Percentiles rank a stretch among this genome's conserved stretches.
phyloP scores from a whole-genome alignment of 1,284 basidiomycete genomes.

The Caloboletus firmus region DNA sequence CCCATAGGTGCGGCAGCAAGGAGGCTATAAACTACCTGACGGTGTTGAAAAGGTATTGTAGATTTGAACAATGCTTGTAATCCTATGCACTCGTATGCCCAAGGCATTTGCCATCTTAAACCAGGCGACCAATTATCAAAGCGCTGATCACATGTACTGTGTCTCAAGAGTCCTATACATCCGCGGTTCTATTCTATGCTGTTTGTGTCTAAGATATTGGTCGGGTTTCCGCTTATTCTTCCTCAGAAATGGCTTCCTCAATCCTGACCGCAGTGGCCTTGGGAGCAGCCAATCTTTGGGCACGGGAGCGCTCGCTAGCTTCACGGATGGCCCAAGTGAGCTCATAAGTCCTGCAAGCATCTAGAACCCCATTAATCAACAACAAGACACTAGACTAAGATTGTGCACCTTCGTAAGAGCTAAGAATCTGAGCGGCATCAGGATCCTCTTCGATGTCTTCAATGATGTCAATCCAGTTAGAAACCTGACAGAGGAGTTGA shows the following conservation, averaged over 20 bases:
- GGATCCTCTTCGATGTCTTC: constrained; percentile 77
- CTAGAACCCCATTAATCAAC: constrained; percentile 40
- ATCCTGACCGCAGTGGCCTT: constrained; percentile 16
- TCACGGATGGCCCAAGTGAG: constrained; percentile 85
- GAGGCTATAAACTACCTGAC: constrained; percentile 1
- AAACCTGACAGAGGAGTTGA: constrained; percentile 45
- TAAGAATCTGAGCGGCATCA: constrained; percentile 68
- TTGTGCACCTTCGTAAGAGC: constrained; percentile 67
- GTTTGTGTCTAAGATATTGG: background rate
- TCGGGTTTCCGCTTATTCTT: constrained; percentile 21
- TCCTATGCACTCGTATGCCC: background rate
- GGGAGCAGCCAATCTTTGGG: constrained; percentile 29
- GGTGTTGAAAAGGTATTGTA: constrained; percentile 1
- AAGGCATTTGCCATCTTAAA: background rate
- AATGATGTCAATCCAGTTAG: constrained; percentile 80
- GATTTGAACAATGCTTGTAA: background rate
- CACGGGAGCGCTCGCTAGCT: constrained; percentile 65
- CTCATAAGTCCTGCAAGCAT: constrained; percentile 86
- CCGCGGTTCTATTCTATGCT: background rate
- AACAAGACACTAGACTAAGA: background rate
- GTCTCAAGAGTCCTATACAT: background rate
- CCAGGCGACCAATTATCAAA: background rate
- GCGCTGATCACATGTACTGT: background rate
- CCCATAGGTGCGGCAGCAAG: constrained; percentile 4
- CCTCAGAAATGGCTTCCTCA: constrained; percentile 30